Percentiles rank a stretch among this genome's conserved stretches.
Conservation (phyloP, 164 flowering plant species). For the Echeveria elegans region DNA sequence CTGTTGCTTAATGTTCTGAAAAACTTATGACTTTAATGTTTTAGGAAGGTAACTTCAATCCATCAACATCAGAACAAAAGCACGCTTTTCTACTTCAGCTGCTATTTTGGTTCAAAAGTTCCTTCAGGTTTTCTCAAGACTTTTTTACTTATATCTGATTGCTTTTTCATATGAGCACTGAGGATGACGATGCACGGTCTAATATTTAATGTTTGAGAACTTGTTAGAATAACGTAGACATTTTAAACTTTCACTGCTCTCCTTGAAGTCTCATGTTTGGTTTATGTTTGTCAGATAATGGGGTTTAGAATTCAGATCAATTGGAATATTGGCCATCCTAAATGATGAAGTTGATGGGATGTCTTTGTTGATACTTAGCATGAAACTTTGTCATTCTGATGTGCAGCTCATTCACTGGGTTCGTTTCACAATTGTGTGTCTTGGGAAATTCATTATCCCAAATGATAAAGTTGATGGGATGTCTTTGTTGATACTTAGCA, state of each 20-base stretch:
- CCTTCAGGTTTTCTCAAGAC: constrained; percentile 59
- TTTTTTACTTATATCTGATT: not conserved
- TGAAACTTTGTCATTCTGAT: not conserved
- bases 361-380: not conserved
- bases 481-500: too few species aligned
- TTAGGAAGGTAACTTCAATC: constrained; percentile 84
- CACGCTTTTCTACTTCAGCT: constrained; percentile 91
- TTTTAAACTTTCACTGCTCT: not conserved
- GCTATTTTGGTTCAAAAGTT: constrained; percentile 89
- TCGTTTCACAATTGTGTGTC: too few species aligned
- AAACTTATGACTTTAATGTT: constrained; percentile 15
- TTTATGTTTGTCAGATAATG: not conserved
- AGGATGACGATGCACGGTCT: not conserved
- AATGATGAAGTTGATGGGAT: not conserved
- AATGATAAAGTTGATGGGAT: too few species aligned
- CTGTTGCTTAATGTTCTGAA: not conserved
- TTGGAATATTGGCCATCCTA: not conserved
- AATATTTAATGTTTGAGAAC: not conserved
- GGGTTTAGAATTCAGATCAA: not conserved
- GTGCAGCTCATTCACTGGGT: too few species aligned
- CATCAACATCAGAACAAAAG: constrained; percentile 63
- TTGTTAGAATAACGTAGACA: too few species aligned
- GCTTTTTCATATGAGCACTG: not conserved
- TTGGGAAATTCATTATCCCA: not conserved
- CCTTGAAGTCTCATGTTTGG: not conserved